Evolutionary conservation across 2,329 filamentous ascomycete genomes (phyloP), one percentile per base, ranked within the genome.

Genomic region (Neocatenulostroma microsporum): DNA sequence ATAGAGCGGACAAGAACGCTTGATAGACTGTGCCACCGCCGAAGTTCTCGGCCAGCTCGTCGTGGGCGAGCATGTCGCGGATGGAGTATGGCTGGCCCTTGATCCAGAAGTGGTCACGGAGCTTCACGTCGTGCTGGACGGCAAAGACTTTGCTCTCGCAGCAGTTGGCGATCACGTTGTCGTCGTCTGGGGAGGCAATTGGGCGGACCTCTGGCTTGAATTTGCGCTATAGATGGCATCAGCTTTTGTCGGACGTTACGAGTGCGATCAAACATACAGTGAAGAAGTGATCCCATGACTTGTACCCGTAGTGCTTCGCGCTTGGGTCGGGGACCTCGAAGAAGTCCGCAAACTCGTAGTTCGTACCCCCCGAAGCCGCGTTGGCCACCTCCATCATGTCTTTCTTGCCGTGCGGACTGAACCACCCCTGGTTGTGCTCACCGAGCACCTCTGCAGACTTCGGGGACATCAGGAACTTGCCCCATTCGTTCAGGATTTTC

Each of bases 271-370:
- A 27, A 28, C 24, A 27, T 18, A 35, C 33, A 0, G 76, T 81
- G 61, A 84, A 84, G 62, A 83, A 84, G 50, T 75, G 64, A 40
- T 84, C 80, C 80, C 80, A 84, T 0, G 76, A 81, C 38, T 66
- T 72, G 62, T 66, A 84, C 13, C 80, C 79, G 44, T 74, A 68
- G 51, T 78, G 54, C 45, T 70, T 59, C 4, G 65, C 63, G 0
- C 53, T 58, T 0, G 75, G 68, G 27, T 82, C 72, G 6, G 36
- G 36, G 52, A 78, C 82, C 13, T 70, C 46, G 55, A 73, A 82
- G 50, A 80, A 66, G 13, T 80, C 67, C 39, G 79, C 53, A 44
- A 60, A 60, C 12, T 40, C 46, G 40, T 53, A 35, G 4, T 39
- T 30, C 8, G 50, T 56, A n/a, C n/a, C n/a, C 26, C 47, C 41